Evolutionary conservation across 441 rosid genomes (phyloP).

Genomic region (Pelargonium fulgidum): DNA sequence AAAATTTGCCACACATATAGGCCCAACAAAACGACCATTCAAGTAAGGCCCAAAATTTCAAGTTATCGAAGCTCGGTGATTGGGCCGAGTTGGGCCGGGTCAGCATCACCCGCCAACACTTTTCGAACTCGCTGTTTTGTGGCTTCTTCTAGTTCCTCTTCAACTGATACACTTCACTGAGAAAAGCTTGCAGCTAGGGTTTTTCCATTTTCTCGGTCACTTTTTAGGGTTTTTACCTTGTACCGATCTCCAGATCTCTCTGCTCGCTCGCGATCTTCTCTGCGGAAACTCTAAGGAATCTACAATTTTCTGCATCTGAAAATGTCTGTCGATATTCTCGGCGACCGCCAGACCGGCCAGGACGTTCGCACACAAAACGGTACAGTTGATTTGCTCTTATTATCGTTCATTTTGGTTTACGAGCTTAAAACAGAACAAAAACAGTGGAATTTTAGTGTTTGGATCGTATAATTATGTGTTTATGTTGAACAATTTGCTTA

Average conservation of each 20-base stretch:
- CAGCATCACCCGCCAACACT: too few species aligned
- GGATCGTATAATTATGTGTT: not conserved
- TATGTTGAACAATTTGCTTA: not conserved
- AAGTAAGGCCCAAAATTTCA: too few species aligned
- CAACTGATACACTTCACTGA: too few species aligned
- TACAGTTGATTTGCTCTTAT: constrained; percentile 17
- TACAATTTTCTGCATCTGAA: not conserved
- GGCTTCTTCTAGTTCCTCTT: too few species aligned
- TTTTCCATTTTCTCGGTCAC: not conserved
- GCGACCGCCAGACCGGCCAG: constrained; percentile 90
- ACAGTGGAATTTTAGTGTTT: not conserved
- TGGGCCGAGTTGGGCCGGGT: too few species aligned
- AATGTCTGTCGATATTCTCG: constrained; percentile 51
- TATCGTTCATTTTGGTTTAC: not conserved
- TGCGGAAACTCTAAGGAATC: not conserved
- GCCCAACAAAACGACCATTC: too few species aligned
- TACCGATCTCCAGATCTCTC: too few species aligned
- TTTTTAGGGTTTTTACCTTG: not conserved
- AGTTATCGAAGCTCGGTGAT: too few species aligned
- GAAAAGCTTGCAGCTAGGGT: not conserved
- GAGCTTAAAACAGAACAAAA: not conserved
- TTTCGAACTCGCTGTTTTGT: too few species aligned
- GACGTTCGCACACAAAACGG: constrained; percentile 98
- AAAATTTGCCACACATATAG: too few species aligned
- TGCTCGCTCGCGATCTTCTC: not conserved